Evolutionary conservation across 805 yeast genomes (phyloP).

Genomic region (Cyberlindnera meyerae): DNA sequence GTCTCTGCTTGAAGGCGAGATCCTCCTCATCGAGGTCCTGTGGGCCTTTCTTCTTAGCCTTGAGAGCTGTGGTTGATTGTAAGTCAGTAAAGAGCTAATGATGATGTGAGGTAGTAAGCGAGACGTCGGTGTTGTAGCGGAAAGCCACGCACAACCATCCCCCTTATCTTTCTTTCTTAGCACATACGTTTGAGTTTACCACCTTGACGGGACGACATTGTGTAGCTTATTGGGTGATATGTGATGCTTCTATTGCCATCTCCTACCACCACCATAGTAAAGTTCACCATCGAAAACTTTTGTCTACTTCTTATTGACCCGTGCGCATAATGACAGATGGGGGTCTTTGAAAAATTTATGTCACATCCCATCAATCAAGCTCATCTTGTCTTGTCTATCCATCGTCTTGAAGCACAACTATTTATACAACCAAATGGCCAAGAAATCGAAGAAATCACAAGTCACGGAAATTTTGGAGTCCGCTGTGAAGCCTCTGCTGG

Average conservation of each 20-base stretch:
- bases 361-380: too few relatives aligned
- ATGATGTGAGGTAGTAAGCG: too few relatives aligned
- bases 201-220: conserved; percentile 95
- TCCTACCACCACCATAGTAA: too few relatives aligned
- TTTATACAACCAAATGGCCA: conserved; percentile 2
- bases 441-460: conserved; percentile 17
- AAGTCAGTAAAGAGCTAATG: background rate
- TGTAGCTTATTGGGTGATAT: background rate
- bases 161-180: too few relatives aligned
- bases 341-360: too few relatives aligned
- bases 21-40: conserved; percentile 85
- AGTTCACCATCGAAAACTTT: background rate
- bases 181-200: conserved; percentile 85
- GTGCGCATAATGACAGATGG: background rate
- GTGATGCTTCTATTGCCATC: too few relatives aligned
- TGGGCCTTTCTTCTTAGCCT: conserved; percentile 74
- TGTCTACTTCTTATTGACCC: background rate
- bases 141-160: too few relatives aligned
- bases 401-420: background rate
- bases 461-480: conserved; percentile 19
- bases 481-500: conserved; percentile 29
- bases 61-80: conserved; percentile 27
- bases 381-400: background rate
- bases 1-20: conserved; percentile 84
- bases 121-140: too few relatives aligned